A percentile compares a stretch with the other conserved stretches of the same genome.
Conservation (phyloP, 176 grass and related monocot genomes). For the Oryza rufipogon region DNA sequence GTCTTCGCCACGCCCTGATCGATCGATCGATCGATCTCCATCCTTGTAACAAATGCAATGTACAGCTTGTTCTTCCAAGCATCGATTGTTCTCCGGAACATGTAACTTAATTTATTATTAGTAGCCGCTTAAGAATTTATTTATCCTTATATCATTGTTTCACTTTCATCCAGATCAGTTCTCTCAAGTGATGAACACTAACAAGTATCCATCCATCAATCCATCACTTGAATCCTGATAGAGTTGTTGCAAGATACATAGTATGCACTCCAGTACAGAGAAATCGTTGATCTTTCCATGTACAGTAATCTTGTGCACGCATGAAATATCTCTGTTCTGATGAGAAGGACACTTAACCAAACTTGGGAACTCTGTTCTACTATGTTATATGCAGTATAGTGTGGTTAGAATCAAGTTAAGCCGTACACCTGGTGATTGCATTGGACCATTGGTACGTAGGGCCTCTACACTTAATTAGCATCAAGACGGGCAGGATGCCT, state of each 20-base stretch:
- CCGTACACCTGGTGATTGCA: background rate
- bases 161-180: background rate
- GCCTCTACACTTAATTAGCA: background rate
- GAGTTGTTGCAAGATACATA: too few relatives aligned
- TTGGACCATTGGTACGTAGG: background rate
- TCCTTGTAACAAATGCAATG: background rate
- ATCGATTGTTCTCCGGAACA: background rate
- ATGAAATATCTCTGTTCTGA: background rate
- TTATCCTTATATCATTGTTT: too few relatives aligned
- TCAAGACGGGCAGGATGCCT: background rate
- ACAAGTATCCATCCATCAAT: background rate
- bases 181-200: background rate
- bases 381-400: background rate
- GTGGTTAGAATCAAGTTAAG: background rate
- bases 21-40: background rate
- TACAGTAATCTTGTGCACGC: background rate
- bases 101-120: background rate
- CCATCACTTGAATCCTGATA: too few relatives aligned
- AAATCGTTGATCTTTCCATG: background rate
- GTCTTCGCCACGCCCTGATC: constrained; percentile 22
- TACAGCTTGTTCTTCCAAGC: background rate
- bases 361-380: background rate
- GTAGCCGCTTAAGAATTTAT: background rate
- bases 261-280: too few relatives aligned
- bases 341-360: background rate